Conservation (phyloP, 2,329 filamentous ascomycete species). For the Zasmidium angulare region DNA sequence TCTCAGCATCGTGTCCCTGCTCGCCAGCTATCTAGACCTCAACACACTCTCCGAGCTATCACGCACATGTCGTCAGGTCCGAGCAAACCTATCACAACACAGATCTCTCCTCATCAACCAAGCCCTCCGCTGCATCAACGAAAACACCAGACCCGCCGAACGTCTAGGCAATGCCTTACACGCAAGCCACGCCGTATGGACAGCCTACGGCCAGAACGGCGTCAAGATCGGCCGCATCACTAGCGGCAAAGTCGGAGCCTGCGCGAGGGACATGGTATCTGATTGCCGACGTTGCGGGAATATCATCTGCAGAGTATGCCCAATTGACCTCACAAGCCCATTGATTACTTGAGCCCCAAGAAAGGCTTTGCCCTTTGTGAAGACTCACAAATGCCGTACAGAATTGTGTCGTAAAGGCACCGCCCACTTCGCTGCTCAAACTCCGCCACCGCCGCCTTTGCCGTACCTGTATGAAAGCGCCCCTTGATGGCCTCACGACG, state of each 20-base stretch:
- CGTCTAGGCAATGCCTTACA: slow-evolving; percentile 47
- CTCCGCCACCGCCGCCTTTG: slow-evolving; percentile 82
- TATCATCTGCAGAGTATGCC: slow-evolving; percentile 74
- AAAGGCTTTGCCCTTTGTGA: background rate
- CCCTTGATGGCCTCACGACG: slow-evolving; percentile 53
- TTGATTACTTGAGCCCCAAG: background rate
- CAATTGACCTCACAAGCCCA: background rate
- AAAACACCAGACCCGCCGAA: slow-evolving; percentile 55
- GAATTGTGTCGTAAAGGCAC: slow-evolving; percentile 89
- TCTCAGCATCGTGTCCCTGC: slow-evolving; percentile 74
- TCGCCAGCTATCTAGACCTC: slow-evolving; percentile 77
- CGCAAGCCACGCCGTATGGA: slow-evolving; percentile 31
- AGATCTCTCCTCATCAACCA: slow-evolving; percentile 69
- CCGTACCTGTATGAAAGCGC: slow-evolving; percentile 68
- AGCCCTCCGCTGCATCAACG: slow-evolving; percentile 78
- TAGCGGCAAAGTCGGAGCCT: slow-evolving; percentile 70
- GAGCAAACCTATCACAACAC: slow-evolving; percentile 74
- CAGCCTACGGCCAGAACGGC: slow-evolving; percentile 25
- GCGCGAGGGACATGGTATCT: slow-evolving; percentile 83
- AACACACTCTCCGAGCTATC: slow-evolving; percentile 84
- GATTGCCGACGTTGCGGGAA: slow-evolving; percentile 76
- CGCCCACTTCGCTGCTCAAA: slow-evolving; percentile 64
- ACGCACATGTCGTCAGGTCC: slow-evolving; percentile 76
- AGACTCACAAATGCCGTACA: slow-evolving; percentile 40
- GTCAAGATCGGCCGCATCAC: slow-evolving; percentile 44